Conservation (phyloP, 1,139 yeast species). For the Suhomyces terraborum region DNA sequence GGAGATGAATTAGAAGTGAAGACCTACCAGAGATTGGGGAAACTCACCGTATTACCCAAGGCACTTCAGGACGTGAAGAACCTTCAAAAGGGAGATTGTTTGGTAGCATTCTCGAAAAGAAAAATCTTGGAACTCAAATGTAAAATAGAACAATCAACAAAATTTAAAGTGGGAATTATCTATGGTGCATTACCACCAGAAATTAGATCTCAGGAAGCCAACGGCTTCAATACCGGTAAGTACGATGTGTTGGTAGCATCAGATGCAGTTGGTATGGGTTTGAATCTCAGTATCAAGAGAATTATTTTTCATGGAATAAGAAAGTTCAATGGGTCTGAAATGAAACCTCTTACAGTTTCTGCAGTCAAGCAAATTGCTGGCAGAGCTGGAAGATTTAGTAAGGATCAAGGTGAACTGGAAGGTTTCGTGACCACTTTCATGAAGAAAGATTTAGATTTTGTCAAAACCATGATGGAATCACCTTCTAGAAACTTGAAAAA, state of each 20-base stretch:
- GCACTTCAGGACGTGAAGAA: slow-evolving; percentile 34
- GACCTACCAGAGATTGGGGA: slow-evolving; percentile 73
- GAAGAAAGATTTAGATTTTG: slow-evolving; percentile 41
- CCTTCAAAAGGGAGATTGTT: slow-evolving; percentile 76
- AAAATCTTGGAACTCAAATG: slow-evolving; percentile 67
- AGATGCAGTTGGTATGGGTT: slow-evolving; percentile 98
- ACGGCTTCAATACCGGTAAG: slow-evolving; percentile 69
- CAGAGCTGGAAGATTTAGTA: slow-evolving; percentile 81
- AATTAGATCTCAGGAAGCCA: slow-evolving; percentile 83
- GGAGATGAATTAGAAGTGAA: slow-evolving; percentile 79
- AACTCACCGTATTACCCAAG: slow-evolving; percentile 55
- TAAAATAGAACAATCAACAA: slow-evolving; percentile 60
- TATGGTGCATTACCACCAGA: slow-evolving; percentile 98
- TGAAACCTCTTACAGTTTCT: slow-evolving; percentile 55
- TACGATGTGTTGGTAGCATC: slow-evolving; percentile 87
- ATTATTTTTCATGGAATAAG: slow-evolving; percentile 67
- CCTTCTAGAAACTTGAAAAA: slow-evolving; percentile 49
- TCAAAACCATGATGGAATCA: slow-evolving; percentile 47
- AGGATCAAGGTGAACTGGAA: slow-evolving; percentile 39
- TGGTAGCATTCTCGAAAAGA: slow-evolving; percentile 81
- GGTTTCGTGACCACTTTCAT: slow-evolving; percentile 66
- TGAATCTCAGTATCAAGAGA: slow-evolving; percentile 79
- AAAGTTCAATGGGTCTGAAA: slow-evolving; percentile 70
- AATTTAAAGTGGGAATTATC: slow-evolving; percentile 78
- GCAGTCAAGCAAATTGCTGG: slow-evolving; percentile 93